Evolutionary conservation across 225 moss, liverwort and hornwort species (phyloP).

Genomic region (Marchantia polymorpha): DNA sequence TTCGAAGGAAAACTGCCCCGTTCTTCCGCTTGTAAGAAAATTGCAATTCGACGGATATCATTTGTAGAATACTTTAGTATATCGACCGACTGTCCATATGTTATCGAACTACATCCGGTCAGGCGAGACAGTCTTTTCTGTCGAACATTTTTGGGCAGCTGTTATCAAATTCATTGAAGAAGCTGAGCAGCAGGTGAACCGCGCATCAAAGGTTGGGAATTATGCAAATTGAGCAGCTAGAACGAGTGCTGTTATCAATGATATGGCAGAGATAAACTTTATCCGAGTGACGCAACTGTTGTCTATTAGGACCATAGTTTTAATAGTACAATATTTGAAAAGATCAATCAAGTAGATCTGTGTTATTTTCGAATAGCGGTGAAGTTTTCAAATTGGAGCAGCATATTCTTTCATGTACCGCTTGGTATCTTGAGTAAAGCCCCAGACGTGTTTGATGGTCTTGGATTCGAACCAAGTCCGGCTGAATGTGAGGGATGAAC

Average conservation of each 20-base stretch:
- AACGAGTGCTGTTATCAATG: not conserved
- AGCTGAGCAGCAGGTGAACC: not conserved
- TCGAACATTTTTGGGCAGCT: not conserved
- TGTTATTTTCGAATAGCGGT: not conserved
- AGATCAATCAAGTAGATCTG: too few relatives aligned
- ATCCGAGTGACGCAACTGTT: not conserved
- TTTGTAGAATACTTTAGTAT: not conserved
- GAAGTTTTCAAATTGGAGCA: not conserved
- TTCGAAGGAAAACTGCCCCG: not conserved
- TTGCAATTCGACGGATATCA: not conserved
- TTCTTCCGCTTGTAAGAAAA: not conserved
- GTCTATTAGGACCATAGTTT: not conserved
- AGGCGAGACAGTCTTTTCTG: not conserved
- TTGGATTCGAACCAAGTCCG: not conserved
- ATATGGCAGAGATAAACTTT: not conserved
- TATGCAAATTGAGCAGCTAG: not conserved
- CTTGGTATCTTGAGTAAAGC: not conserved
- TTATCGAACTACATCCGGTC: not conserved
- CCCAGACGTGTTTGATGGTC: not conserved
- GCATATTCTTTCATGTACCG: not conserved
- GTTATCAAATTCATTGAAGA: not conserved
- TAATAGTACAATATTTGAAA: not conserved
- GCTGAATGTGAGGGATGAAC: not conserved
- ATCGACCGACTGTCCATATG: not conserved
- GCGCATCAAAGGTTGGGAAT: not conserved